Conservation (phyloP, 306 rosid genomes). For the Fragaria vesca region DNA sequence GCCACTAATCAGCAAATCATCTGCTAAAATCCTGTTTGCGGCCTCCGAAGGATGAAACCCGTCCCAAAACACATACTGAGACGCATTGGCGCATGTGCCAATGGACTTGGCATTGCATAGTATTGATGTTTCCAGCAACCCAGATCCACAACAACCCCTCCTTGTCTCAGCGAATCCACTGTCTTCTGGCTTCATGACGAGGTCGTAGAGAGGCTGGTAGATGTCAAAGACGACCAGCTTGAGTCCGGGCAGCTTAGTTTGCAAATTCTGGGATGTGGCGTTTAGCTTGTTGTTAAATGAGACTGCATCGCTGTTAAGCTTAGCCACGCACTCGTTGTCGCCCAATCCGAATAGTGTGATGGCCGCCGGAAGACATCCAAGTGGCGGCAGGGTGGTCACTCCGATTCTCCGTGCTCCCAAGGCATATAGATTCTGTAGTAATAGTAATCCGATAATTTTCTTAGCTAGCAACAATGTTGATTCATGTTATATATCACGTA, state of each 20-base stretch:
- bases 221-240: constrained; percentile 54
- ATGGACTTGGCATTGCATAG: constrained; percentile 51
- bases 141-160: constrained; percentile 69
- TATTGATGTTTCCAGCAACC: constrained; percentile 56
- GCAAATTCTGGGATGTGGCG: constrained; percentile 50
- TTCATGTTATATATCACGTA: background rate
- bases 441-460: background rate
- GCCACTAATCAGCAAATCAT: constrained; percentile 39
- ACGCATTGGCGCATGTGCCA: constrained; percentile 77
- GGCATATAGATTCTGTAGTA: constrained; percentile 50
- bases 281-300: constrained; percentile 55
- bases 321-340: constrained; percentile 50
- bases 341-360: constrained; percentile 61
- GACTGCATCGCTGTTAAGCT: constrained; percentile 48
- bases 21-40: constrained; percentile 45
- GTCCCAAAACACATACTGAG: constrained; percentile 79
- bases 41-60: constrained; percentile 70
- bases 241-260: constrained; percentile 46
- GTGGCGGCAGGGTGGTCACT: constrained; percentile 62
- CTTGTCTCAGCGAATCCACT: constrained; percentile 70
- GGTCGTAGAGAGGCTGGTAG: constrained; percentile 54
- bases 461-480: background rate
- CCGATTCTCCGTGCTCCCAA: constrained; percentile 73
- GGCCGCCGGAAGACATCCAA: constrained; percentile 64
- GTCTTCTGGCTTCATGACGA: constrained; percentile 51